phyloP scores from a whole-genome alignment of 177 flowering plant species.

The Vitis hybrid region DNA sequence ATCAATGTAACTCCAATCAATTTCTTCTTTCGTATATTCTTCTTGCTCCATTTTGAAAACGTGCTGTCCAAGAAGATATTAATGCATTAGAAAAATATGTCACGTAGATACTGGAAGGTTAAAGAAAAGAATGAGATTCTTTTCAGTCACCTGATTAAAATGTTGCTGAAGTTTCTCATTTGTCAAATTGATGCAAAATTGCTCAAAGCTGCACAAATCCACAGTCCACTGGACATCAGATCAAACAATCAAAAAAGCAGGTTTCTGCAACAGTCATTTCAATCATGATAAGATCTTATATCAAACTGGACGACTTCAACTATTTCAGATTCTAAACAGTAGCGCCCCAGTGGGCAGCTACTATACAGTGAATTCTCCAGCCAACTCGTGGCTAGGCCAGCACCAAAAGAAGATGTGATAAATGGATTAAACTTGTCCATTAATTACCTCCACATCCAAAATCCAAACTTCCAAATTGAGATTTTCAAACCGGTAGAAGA shows the following conservation, averaged over 20 bases:
- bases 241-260: not conserved
- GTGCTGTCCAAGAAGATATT: constrained; percentile 30
- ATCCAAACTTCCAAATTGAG: too few species aligned
- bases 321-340: not conserved
- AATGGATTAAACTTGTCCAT: not conserved
- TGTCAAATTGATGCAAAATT: constrained; percentile 95
- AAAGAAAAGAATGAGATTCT: not conserved
- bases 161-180: constrained; percentile 99
- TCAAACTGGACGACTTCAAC: not conserved
- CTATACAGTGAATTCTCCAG: constrained; percentile 1
- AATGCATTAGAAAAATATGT: not conserved
- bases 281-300: not conserved
- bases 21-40: constrained; percentile 52
- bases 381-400: not conserved
- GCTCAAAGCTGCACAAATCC: constrained; percentile 80
- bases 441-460: not conserved
- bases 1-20: constrained; percentile 58
- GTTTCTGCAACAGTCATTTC: constrained; percentile 4
- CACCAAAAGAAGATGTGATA: not conserved
- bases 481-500: too few species aligned
- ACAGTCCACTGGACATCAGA: constrained; percentile 8
- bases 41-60: constrained; percentile 65
- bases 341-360: not conserved
- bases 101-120: not conserved
- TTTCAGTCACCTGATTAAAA: constrained; percentile 78